Percentiles rank a stretch among this genome's conserved stretches.
Conservation (phyloP, 371 early-diverging fungal genomes). For the Entomophthora muscae region DNA sequence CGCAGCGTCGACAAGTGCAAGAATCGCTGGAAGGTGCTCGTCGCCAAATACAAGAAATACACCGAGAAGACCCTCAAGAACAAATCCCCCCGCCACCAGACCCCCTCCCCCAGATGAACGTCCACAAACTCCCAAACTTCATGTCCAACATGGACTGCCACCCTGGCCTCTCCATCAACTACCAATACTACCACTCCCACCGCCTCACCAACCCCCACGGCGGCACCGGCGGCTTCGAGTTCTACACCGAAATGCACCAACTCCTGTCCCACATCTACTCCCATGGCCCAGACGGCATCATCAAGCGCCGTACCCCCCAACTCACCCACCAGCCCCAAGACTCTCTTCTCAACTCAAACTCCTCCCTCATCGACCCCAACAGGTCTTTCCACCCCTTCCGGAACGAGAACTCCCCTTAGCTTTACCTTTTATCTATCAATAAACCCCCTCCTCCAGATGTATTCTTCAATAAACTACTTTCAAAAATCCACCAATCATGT, state of each 20-base stretch:
- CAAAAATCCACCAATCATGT: too few species aligned
- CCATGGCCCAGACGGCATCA: not conserved
- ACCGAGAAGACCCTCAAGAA: not conserved
- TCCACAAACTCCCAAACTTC: not conserved
- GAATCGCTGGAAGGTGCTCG: conserved; percentile 8
- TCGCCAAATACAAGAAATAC: conserved; percentile 3
- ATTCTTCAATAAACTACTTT: too few species aligned
- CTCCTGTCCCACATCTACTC: not conserved
- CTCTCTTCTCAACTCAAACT: not conserved
- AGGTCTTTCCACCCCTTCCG: not conserved
- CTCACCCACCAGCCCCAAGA: not conserved
- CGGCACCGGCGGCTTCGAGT: not conserved
- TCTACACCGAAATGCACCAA: conserved; percentile 3
- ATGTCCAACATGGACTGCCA: not conserved
- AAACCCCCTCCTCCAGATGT: too few species aligned
- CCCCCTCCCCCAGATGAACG: not conserved
- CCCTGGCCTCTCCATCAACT: not conserved
- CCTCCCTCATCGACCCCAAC: not conserved
- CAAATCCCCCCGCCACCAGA: not conserved
- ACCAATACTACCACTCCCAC: not conserved
- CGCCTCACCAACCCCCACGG: not conserved
- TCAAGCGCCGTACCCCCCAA: not conserved
- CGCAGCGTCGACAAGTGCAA: conserved; percentile 4
- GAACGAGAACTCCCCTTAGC: not conserved
- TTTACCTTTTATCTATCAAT: too few species aligned